Evolutionary conservation across 306 rosid species (phyloP), one percentile per base, ranked within the genome.

Genomic region (Urtica urens): DNA sequence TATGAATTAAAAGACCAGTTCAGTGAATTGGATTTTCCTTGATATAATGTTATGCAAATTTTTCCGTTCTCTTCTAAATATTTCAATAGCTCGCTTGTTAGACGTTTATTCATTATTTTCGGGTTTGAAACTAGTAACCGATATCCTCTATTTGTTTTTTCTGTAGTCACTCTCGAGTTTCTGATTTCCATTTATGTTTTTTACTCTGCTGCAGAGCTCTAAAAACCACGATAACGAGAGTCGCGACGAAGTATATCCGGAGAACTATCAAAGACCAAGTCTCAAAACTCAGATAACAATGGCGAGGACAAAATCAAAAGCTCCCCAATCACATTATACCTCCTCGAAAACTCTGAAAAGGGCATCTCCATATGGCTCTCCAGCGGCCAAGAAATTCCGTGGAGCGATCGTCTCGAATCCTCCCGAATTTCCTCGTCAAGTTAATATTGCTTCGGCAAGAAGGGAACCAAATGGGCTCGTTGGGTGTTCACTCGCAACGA

Each of bases 321-420:
- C 62, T 34, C 66, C 21, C 55, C 75, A 69, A 34, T 58, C 72
- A 38, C 63, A 47, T 19, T 31, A 54, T 49, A 68, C 70, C 46
- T 68, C 65, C 48, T 74, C 72, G 30, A 67, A 46, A 62, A 65
- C 74, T 58, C 59, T 69, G 64, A 90, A 82, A 71, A 72, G 85
- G 67, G 63, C 82, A 38, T 68, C 57, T 1, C 62, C 69, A 24
- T 34, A 58, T 30, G 60, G 55, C 16, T 28, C 59, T 57, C 71
- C 66, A 42, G 59, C 61, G 66, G 78, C 59, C 37, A 68, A 58
- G 47, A 85, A 85, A 72, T 60, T 74, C 61, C 72, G 70, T 17
- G 56, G 50, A 65, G 60, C 59, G 45, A 65, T 69, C 48, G 61
- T 72, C 65, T 50, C 65, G 56, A 62, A 77, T 69, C 49, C 58